Evolutionary conservation across 768 basidiomycete species (phyloP), one percentile per base, ranked within the genome.

Genomic region (Hypsizygus marmoreus): DNA sequence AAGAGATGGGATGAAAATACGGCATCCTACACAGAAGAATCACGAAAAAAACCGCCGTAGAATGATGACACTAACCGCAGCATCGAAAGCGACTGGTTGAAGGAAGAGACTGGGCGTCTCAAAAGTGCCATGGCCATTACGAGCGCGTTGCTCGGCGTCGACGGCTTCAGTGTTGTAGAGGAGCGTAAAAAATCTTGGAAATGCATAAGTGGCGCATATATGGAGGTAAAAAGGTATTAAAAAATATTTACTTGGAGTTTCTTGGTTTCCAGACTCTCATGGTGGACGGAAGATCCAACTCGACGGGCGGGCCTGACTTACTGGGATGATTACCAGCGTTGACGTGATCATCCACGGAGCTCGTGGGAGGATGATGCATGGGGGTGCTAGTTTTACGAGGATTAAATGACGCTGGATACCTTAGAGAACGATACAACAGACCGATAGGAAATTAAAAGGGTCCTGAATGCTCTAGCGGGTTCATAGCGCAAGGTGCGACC

Each of bases 401-500:
- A 36, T 36, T n/a, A 20, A 30, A 32, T 26, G 45, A 50, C 8
- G 29, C 37, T 17, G 24, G 25, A 23, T 38, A 32, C 14, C 8
- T 23, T 6, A 39, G 20, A 26, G 37, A n/a, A 29, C 10, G 17
- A 38, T 36, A 20, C 1, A 41, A 56, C 68, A 36, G 50, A 84
- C 87, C 86, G 75, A 63, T 88, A 91, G 19, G 90, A 91, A 40
- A 92, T 70, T 45, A 88, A 70, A 16, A 92, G 68, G 24, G 87
- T 81, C 52, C 86, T 78, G 55, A 84, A 85, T 11, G 88, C 86
- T 49, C 87, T 79, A 11, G 90, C 89, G 17, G 77, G 80, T 52
- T 92, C 90, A 49, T 82, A 91, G 33, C 90, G 88, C 51, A 92
- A 68, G 46, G 72, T 71, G 31, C 88, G 78, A 37, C 90, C 90